Base-by-base conservation (phyloP, 106 monocot species). In the Triglochin maritima region DNA sequence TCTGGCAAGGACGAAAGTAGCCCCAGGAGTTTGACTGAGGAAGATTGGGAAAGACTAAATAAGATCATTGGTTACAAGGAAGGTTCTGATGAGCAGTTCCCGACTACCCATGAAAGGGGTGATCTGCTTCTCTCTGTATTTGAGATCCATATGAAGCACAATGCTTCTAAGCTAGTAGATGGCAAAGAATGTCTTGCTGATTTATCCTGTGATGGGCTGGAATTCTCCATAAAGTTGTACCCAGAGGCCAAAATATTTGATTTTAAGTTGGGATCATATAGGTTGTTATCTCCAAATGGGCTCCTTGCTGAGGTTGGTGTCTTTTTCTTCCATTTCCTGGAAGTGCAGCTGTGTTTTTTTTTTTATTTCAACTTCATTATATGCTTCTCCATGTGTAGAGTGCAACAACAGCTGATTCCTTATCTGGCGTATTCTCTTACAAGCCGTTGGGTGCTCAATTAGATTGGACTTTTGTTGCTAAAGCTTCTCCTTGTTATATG, bases 401-500 rank as follows among this genome's bases (percentile, higher is more conserved):
- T 84, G 98, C 87, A 16, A 83, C 83, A 58, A 54, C 53, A 60
- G 7, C 74, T 82, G 91, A 86, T 83, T 98, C 98, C 46, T 80
- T 98, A 57, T 70, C 82, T 68, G 86, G 92, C 45, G 60, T 79
- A 41, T 98, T 98, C 63, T 81, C 80, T 44, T 98, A 92, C 80
- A 92, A 92, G 69, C 98, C 98, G 73, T 92, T 86, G 50, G 79
- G 83, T 69, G 74, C 83, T 71, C 67, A 80, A 77, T 67, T 98
- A 47, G 98, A 98, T 59, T 98, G 98, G 98, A 98, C 92, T 82
- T 81, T 98, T 76, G 78, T 74, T 68, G 91, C 86, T 47, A 92
- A 86, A 84, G 88, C 92, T 71, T 88, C 91, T 79, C 92, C 98
- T 55, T 98, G 92, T 59, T 98, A 98, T 79, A 76, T 98, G 76